These are phyloP conservation scores for Lagenidium giganteum DNA, from an alignment of 352 stramenopile genomes.

Conservation along the genomic window DNA sequence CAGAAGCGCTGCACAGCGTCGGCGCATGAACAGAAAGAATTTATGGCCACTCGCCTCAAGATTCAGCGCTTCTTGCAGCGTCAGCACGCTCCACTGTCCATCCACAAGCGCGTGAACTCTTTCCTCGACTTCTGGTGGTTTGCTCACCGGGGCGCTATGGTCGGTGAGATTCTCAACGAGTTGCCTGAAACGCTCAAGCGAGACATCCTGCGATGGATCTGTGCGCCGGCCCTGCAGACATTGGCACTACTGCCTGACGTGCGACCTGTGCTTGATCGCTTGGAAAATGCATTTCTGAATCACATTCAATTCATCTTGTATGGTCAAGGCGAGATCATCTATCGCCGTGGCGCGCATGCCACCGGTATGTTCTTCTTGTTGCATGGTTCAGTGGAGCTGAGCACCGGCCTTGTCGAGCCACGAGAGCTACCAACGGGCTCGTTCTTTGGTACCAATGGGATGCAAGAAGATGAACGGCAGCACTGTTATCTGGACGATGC, in stretches of 20 bases:
- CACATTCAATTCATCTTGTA: constrained; percentile 7
- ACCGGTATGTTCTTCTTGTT: not conserved
- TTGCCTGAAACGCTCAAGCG: constrained; percentile 7
- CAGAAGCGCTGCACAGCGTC: too few species aligned
- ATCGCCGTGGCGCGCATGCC: constrained; percentile 2
- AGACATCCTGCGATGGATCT: constrained; percentile 10
- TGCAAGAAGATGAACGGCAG: not conserved
- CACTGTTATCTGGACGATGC: not conserved
- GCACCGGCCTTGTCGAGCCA: not conserved
- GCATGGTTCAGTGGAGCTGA: not conserved
- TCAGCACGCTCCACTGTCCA: constrained; percentile 6
- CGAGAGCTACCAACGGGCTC: not conserved
- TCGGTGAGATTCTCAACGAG: constrained; percentile 5
- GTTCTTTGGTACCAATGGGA: not conserved
- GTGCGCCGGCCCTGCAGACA: constrained; percentile 1
- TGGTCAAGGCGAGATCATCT: constrained; percentile 7
- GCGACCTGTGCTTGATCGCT: not conserved
- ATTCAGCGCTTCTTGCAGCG: constrained; percentile 15
- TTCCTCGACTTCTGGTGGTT: constrained; percentile 19
- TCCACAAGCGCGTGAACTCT: too few species aligned
- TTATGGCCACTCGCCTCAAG: too few species aligned
- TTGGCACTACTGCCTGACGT: constrained; percentile 1
- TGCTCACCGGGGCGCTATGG: constrained; percentile 11
- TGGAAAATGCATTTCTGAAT: constrained; percentile 8
- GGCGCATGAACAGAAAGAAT: too few species aligned